These are phyloP conservation scores for Schwanniomyces vanrijiae DNA, from an alignment of 805 yeast genomes.

Conservation along the genomic window DNA sequence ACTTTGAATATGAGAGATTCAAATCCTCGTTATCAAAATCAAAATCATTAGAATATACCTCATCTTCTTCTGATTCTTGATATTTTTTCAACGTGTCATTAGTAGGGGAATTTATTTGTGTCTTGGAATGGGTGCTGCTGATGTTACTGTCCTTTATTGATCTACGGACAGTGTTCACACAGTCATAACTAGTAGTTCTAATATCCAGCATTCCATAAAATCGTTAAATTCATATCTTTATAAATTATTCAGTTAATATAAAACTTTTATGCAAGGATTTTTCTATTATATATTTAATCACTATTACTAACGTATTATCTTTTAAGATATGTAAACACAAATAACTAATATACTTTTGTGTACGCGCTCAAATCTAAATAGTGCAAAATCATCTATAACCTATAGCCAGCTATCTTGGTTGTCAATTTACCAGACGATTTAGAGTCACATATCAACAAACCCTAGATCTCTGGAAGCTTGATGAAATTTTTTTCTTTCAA, in stretches of 20 bases:
- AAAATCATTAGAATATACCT: conserved; percentile 26
- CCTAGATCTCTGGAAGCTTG: conserved; percentile 49
- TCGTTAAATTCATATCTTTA: neutral
- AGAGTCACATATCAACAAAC: conserved; percentile 41
- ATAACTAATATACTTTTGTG: neutral
- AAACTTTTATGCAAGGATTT: neutral
- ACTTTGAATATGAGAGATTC: conserved; percentile 37
- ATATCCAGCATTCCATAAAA: neutral
- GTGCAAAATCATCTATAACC: neutral
- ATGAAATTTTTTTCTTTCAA: conserved; percentile 24
- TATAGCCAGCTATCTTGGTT: conserved; percentile 37
- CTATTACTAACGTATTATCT: neutral
- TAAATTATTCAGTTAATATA: neutral
- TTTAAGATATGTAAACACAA: neutral
- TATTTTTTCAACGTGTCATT: conserved; percentile 32
- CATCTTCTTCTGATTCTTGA: conserved; percentile 19
- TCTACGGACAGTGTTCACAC: neutral
- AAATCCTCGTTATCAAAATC: conserved; percentile 23
- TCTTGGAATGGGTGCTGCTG: neutral
- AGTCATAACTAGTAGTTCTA: neutral
- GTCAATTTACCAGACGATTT: conserved; percentile 53
- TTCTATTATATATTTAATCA: neutral
- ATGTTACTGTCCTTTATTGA: neutral
- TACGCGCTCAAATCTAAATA: neutral
- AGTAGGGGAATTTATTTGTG: neutral